phyloP scores from a whole-genome alignment of 495 filamentous ascomycete species.

The Aspergillus baeticus region DNA sequence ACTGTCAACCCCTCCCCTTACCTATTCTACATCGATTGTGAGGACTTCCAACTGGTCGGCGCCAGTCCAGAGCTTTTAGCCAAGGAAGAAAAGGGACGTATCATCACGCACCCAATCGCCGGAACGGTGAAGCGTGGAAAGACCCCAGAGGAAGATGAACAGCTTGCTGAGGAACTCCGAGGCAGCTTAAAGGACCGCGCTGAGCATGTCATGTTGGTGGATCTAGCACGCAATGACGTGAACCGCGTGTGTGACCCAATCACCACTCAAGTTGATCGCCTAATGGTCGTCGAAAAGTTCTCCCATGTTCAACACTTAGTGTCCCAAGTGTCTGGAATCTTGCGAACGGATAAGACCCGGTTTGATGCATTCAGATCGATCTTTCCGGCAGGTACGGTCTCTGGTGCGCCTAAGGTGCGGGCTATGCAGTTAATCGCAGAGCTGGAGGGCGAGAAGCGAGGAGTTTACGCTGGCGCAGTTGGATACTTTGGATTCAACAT shows the following conservation, averaged over 20 bases:
- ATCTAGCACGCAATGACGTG: constrained; percentile 92
- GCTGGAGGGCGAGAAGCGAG: constrained; percentile 87
- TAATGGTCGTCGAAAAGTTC: constrained; percentile 97
- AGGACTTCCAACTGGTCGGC: constrained; percentile 90
- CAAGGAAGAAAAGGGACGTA: constrained; percentile 80
- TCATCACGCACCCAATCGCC: constrained; percentile 96
- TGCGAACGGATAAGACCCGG: constrained; percentile 78
- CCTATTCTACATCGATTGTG: constrained; percentile 91
- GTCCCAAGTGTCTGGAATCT: constrained; percentile 86
- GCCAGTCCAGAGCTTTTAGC: constrained; percentile 92
- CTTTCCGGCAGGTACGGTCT: constrained; percentile 93
- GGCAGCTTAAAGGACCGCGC: constrained; percentile 88
- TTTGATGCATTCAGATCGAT: constrained; percentile 96
- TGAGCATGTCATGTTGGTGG: constrained; percentile 99
- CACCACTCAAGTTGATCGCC: constrained; percentile 80
- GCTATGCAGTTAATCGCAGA: constrained; percentile 98
- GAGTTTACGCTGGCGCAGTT: constrained; percentile 95
- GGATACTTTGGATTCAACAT: constrained; percentile 65
- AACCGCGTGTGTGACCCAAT: constrained; percentile 93
- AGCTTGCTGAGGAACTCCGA: constrained; percentile 73
- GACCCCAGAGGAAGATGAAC: constrained; percentile 75
- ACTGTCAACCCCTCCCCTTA: constrained; percentile 96
- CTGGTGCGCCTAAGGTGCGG: constrained; percentile 89
- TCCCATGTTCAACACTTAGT: constrained; percentile 96
- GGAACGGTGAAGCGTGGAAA: constrained; percentile 88